Evolutionary conservation across 2,329 filamentous ascomycete species (phyloP), one percentile per base, ranked within the genome.

Genomic region (Apiospora malaysiana): DNA sequence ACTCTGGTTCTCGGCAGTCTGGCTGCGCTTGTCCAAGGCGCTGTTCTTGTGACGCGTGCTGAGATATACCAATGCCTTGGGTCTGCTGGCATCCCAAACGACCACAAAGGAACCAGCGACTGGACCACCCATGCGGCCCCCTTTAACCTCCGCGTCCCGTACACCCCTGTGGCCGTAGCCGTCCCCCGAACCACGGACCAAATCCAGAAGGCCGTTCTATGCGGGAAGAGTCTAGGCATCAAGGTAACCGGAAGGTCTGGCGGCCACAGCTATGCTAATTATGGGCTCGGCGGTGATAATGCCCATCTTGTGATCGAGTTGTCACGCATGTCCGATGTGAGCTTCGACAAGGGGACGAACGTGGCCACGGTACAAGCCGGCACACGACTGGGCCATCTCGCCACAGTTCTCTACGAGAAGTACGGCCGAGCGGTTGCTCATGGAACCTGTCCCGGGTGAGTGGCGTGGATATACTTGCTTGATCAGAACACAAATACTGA

Each of bases 211-310:
- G 83, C 84, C 10, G 81, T 87, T 16, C 74, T 80, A 27, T 86
- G 85, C 74, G 85, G 84, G 47, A 75, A 75, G n/a, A 73, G 81
- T 71, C 75, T 79, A 27, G 77, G 78, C 10, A 77, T 84, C 69
- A 84, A 84, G 75, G 84, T 86, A 2, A 83, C 83, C 40, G 82
- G 84, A 23, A 83, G 83, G 73, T 79, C 81, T 46, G 85, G 85
- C 45, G 85, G 85, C n/a, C 85, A 87, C 74, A 85, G 83, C 6
- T 87, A 86, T 74, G 84, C 83, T 25, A 83, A 82, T 14, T 82
- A 81, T 72, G 83, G 82, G 68, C 80, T 83, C 9, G 83, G 84
- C 47, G 84, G 84, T 12, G 80, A 84, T 71, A 80, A 86, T 70
- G 85, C 84, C 1, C 79, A 81, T 70, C 80, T 86, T 71, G 80